Base-by-base conservation (phyloP, 257 asterid species). In the Scutellaria galericulata region DNA sequence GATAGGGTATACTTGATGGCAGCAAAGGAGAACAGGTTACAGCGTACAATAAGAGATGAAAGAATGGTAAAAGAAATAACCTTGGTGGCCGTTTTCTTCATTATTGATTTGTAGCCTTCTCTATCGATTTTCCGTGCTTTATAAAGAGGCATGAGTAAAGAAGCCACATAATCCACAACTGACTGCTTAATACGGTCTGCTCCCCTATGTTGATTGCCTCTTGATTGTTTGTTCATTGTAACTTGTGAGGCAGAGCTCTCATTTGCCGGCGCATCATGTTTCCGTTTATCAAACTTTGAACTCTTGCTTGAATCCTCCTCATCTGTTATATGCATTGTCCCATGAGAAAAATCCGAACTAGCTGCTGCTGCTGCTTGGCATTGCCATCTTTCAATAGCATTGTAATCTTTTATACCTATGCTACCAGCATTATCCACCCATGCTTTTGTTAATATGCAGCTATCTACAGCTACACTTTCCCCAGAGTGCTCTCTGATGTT, bases 281-380 rank as follows among this genome's bases (percentile, higher is more conserved):
- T 89, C 67, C 75, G 73, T 59, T 70, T 48, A 45, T 65, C 82
- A 74, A 84, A 66, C 69, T 83, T 83, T 24, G 88, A 84, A 70
- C 87, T 80, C 84, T 60, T 75, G 81, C 78, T 88, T 65, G 99
- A 95, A 64, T 87, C 99, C 81, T 86, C 96, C 89, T 90, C 97
- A 68, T 95, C 97, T 48, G 77, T 86, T 68, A 81, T 15, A 72
- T 85, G 90, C 85, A 78, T 73, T 63, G 84, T 68, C 68, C 86
- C 91, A 66, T 80, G 86, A 71, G 89, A 86, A 80, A 84, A 88
- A 77, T 89, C 94, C 41, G 95, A 92, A 83, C 88, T 88, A 78
- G 98, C 99, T 57, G 97, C 99, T 66, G 98, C 97, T 75, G 98
- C 97, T 75, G 99, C 98, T 79, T 95, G 98, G 72, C 96, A 90